Percentiles rank a stretch among this genome's conserved stretches.
Evolutionary conservation across 176 grass and related monocot genomes (phyloP).

Genomic region (Oryza glaberrima): DNA sequence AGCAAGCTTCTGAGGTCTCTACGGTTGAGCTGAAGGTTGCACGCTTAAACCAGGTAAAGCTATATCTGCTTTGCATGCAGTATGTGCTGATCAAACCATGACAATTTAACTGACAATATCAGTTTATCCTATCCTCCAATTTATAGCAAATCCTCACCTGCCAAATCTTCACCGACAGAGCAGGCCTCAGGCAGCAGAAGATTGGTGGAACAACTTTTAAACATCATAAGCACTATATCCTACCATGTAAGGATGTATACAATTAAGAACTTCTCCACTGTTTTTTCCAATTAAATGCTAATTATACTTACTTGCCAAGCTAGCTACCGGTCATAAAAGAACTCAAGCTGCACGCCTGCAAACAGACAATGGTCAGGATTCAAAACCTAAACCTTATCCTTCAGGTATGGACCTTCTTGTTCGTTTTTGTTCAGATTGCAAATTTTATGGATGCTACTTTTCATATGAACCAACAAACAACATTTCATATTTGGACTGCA

Average conservation of each 20-base stretch:
- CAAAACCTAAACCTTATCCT: constrained; percentile 60
- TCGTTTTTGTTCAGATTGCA: constrained; percentile 15
- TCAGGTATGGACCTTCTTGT: constrained; percentile 54
- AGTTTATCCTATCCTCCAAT: background rate
- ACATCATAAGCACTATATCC: constrained; percentile 92
- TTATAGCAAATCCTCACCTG: constrained; percentile 73
- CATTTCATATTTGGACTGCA: constrained; percentile 36
- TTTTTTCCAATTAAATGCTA: constrained; percentile 10
- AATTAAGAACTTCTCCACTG: background rate
- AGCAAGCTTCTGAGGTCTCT: constrained; percentile 81
- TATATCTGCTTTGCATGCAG: background rate
- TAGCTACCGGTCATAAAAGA: constrained; percentile 60
- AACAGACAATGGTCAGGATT: constrained; percentile 49
- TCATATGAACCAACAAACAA: constrained; percentile 20
- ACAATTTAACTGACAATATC: constrained; percentile 12
- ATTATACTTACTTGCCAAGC: constrained; percentile 40
- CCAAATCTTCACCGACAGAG: constrained; percentile 74
- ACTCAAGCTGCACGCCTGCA: constrained; percentile 45
- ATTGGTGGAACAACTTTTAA: constrained; percentile 55
- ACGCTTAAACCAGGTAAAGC: constrained; percentile 74
- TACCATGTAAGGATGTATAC: constrained; percentile 72
- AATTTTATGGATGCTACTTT: background rate
- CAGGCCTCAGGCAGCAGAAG: constrained; percentile 80
- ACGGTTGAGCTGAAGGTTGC: constrained; percentile 78
- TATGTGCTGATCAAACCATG: background rate